Evolutionary conservation across 257 asterid species (phyloP).

Genomic region (Echium plantagineum): DNA sequence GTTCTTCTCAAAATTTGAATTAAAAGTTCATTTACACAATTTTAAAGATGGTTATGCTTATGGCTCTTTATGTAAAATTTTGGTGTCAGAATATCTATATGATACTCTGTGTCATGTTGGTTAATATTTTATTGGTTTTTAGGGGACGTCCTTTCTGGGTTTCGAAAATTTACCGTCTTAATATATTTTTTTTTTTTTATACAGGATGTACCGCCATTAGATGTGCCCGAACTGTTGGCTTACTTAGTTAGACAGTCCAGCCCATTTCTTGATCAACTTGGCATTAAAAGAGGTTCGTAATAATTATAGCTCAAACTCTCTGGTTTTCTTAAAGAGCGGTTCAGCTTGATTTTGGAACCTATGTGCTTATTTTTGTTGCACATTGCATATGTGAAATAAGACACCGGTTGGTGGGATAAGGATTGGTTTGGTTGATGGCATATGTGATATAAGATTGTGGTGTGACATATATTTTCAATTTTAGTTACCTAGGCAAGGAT

Average conservation of each 20-base stretch:
- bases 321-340: background rate
- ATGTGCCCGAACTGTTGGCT: constrained; percentile 84
- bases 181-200: constrained; percentile 7
- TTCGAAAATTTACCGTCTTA: constrained; percentile 10
- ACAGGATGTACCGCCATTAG: constrained; percentile 93
- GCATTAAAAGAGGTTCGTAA: constrained; percentile 63
- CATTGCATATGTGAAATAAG: background rate
- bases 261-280: constrained; percentile 87
- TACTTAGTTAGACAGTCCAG: constrained; percentile 89
- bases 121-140: background rate
- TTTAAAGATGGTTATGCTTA: no score
- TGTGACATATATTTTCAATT: no score
- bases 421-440: background rate
- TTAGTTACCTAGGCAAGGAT: background rate
- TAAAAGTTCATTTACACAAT: no score
- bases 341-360: no score
- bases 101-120: background rate
- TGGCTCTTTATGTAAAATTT: background rate
- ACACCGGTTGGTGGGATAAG: no score
- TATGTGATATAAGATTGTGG: background rate
- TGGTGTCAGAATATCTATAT: background rate
- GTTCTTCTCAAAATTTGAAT: background rate
- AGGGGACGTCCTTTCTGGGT: background rate
- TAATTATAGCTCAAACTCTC: constrained; percentile 1
- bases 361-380: background rate